Evolutionary conservation across 176 grass and related monocot genomes (phyloP), one percentile per base, ranked within the genome.

Genomic region (Elymus sibiricus): DNA sequence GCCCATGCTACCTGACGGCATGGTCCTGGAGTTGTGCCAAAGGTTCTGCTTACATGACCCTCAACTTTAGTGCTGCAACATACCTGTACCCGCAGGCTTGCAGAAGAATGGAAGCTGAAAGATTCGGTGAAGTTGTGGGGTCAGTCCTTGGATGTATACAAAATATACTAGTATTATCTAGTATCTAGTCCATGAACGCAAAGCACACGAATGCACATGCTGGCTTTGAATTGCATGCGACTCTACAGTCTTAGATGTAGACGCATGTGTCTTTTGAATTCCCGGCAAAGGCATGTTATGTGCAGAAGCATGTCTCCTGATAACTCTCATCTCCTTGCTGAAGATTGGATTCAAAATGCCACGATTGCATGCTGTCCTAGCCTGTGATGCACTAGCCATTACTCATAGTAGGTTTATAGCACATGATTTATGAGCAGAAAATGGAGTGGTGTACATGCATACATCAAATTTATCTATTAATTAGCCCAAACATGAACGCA

Each of bases 21-120:
- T 91, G 89, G 89, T 77, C 29, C 9, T 85, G 89, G 70, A 88
- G 77, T 77, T 81, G 77, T 77, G 87, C 77, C 86, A 55, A 56
- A 76, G 34, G 73, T 79, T 76, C 85, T 87, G 82, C 82, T 85
- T 88, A 88, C 70, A 84, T 77, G 89, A 91, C 70, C 28, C 65
- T 84, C 15, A 76, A 53, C 69, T 87, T 91, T 91, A 81, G 81
- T 64, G 80, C 85, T 32, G 81, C 85, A 91, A 84, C 81, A 75
- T 80, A 87, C 76, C 74, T 87, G 85, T 87, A 81, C 37, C 70
- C 42, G 70, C 62, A 68, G 74, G 19, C n/a, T 66, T 85, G 83
- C 83, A 88, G 81, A 70, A 85, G 85, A 91, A 88, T 91, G 89
- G 85, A 91, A 91, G 39, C 81, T 76, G 81, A 77, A 79, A 74